Percentiles rank a stretch among this genome's conserved stretches.
These are phyloP conservation scores for Cercospora janseana DNA, from an alignment of 2,329 filamentous ascomycete species.

Conservation along the genomic window DNA sequence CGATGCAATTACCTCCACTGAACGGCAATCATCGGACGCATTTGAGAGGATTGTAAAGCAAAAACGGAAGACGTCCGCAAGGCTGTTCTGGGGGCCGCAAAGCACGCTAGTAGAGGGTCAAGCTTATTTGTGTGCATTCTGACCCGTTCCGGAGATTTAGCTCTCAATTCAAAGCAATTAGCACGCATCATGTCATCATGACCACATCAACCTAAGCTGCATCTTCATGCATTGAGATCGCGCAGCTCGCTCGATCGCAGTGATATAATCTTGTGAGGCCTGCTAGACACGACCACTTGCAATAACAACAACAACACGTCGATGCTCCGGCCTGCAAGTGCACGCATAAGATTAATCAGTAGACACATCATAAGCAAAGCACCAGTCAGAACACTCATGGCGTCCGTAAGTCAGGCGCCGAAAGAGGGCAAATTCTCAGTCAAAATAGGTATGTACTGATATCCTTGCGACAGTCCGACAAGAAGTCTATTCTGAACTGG, in stretches of 20 bases:
- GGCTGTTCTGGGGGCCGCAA: constrained; percentile 4
- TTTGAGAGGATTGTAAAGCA: constrained; percentile 37
- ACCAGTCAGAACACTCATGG: constrained; percentile 20
- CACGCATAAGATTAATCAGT: constrained; percentile 7
- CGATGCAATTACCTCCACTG: constrained; percentile 43
- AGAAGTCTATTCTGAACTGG: constrained; percentile 71
- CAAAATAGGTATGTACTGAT: constrained; percentile 13
- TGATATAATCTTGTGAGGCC: no score
- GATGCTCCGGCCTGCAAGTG: constrained; percentile 13
- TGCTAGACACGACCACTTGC: not conserved
- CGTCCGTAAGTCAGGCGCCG: constrained; percentile 16
- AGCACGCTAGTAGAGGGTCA: not conserved
- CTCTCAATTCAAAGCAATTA: not conserved
- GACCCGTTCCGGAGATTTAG: constrained; percentile 7
- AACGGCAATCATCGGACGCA: constrained; percentile 12
- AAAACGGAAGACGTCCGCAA: no score
- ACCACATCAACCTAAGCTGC: constrained; percentile 3
- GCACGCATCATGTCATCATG: constrained; percentile 15
- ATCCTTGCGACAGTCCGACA: constrained; percentile 17
- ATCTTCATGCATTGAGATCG: not conserved
- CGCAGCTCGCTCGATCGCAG: no score
- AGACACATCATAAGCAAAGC: not conserved
- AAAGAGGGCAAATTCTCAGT: constrained; percentile 2
- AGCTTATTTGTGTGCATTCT: not conserved
- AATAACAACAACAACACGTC: not conserved